Evolutionary conservation across 2,329 filamentous ascomycete species (phyloP).

Genomic region (Fusarium sp.): DNA sequence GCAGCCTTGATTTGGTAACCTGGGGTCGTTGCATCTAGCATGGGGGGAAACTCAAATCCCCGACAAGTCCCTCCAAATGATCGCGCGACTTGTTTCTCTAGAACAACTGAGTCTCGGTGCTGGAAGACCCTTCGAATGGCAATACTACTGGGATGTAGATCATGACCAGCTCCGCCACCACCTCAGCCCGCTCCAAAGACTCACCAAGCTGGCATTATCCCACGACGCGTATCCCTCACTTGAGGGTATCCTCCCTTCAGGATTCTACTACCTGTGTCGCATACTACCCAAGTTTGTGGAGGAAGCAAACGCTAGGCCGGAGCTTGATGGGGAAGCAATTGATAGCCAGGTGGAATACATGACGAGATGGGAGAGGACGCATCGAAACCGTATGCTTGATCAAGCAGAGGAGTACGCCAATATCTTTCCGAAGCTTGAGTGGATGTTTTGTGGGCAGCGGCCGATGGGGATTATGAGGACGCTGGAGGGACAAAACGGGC

Average conservation of each 20-base stretch:
- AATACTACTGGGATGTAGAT: background rate
- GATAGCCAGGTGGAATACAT: background rate
- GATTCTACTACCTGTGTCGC: background rate
- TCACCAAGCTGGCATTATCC: slow-evolving; percentile 7
- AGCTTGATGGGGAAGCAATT: background rate
- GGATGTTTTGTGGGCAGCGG: slow-evolving; percentile 22
- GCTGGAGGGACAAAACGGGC: background rate
- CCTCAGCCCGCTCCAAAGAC: background rate
- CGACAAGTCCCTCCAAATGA: background rate
- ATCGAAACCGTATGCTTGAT: slow-evolving; percentile 32
- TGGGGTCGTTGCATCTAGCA: slow-evolving; percentile 13
- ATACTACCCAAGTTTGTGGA: background rate
- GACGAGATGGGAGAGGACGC: slow-evolving; percentile 4
- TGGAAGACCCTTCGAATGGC: background rate
- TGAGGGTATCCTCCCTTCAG: background rate
- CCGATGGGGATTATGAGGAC: background rate
- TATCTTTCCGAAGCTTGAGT: slow-evolving; percentile 16
- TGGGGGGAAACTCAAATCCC: slow-evolving; percentile 13
- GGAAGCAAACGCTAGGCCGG: background rate
- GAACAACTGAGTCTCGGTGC: slow-evolving; percentile 13
- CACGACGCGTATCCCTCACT: slow-evolving; percentile 1
- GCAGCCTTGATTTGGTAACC: background rate
- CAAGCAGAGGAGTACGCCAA: slow-evolving; percentile 14
- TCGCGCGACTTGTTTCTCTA: slow-evolving; percentile 13
- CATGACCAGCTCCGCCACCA: background rate